Evolutionary conservation across 768 basidiomycete species (phyloP).

Genomic region (Leccinum olivaceopallidum): DNA sequence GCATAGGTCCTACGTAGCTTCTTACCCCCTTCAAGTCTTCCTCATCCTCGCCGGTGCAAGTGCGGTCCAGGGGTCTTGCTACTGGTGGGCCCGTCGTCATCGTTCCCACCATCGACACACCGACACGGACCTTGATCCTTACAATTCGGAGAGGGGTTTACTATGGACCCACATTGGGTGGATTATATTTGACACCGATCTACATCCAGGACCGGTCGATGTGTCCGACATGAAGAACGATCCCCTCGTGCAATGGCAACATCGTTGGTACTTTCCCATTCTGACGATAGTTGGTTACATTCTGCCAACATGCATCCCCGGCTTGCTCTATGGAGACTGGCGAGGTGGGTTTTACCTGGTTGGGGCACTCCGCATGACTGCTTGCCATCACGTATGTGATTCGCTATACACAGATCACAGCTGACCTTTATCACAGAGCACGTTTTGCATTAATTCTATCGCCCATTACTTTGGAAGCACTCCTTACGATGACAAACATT

Average conservation of each 20-base stretch:
- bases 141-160: conserved; percentile 75
- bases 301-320: conserved; percentile 68
- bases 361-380: conserved; percentile 66
- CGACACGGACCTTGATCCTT: conserved; percentile 85
- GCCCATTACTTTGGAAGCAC: conserved; percentile 83
- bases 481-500: conserved; percentile 79
- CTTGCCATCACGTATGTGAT: conserved; percentile 76
- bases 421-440: conserved; percentile 49
- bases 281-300: conserved; percentile 67
- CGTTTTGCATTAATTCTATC: conserved; percentile 87
- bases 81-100: conserved; percentile 85
- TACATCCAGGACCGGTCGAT: conserved; percentile 71
- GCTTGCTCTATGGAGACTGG: conserved; percentile 75
- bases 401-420: neutral
- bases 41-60: conserved; percentile 76
- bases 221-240: conserved; percentile 71
- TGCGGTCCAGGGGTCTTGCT: conserved; percentile 84
- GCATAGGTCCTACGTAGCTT: conserved; percentile 80
- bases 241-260: conserved; percentile 74
- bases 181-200: conserved; percentile 76
- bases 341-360: conserved; percentile 75
- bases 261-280: conserved; percentile 68
- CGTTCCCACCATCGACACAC: conserved; percentile 84
- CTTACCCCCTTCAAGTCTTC: conserved; percentile 65
- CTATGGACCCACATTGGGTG: conserved; percentile 83